phyloP scores from a whole-genome alignment of 2,329 filamentous ascomycete species.

The Fusarium metavorans region DNA sequence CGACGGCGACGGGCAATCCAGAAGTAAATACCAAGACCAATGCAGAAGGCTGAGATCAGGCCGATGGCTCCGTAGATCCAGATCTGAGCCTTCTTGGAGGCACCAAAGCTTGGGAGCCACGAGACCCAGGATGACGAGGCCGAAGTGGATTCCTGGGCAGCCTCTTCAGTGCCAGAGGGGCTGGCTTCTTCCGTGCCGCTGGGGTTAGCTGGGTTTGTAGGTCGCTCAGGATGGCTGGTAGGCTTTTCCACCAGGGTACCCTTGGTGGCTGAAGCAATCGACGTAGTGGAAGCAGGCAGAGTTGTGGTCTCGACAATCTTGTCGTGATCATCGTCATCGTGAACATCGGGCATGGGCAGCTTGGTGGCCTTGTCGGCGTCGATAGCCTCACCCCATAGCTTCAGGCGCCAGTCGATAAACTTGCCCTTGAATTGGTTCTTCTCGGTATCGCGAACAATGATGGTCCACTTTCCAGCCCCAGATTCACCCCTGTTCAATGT shows the following conservation, averaged over 20 bases:
- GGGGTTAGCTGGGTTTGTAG: constrained; percentile 62
- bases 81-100: constrained; percentile 85
- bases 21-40: constrained; percentile 83
- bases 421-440: constrained; percentile 81
- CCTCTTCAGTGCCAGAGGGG: constrained; percentile 47
- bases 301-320: constrained; percentile 66
- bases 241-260: constrained; percentile 60
- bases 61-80: constrained; percentile 92
- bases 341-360: constrained; percentile 83
- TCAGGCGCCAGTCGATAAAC: constrained; percentile 92
- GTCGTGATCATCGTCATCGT: constrained; percentile 87
- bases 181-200: constrained; percentile 44
- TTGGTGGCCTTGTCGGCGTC: constrained; percentile 78
- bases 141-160: constrained; percentile 54
- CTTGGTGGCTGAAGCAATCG: constrained; percentile 60
- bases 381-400: constrained; percentile 91
- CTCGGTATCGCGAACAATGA: constrained; percentile 86
- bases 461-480: constrained; percentile 89
- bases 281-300: constrained; percentile 73
- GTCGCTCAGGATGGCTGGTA: constrained; percentile 74
- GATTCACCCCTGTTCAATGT: constrained; percentile 78
- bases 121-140: constrained; percentile 82
- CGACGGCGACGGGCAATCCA: constrained; percentile 83
- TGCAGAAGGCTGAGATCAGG: constrained; percentile 88
- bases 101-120: constrained; percentile 90